A percentile compares a stretch with the other conserved stretches of the same genome.
These are phyloP conservation scores for Blastomyces gilchristii DNA, from an alignment of 2,329 filamentous ascomycete genomes.

Conservation along the genomic window DNA sequence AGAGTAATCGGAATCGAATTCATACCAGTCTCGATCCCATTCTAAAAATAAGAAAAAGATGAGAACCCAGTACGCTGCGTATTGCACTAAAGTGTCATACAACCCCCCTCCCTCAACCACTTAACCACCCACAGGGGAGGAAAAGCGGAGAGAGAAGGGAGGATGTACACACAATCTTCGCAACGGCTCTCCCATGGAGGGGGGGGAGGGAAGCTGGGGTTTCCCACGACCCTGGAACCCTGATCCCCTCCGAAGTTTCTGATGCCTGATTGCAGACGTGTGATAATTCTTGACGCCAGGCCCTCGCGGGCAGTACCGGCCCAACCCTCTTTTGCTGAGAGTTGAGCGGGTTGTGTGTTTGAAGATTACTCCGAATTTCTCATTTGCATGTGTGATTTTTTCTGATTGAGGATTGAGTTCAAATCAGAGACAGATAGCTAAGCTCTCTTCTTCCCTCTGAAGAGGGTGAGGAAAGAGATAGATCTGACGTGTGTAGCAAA, in stretches of 20 bases:
- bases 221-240: slow-evolving; percentile 16
- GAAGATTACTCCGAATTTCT: slow-evolving; percentile 99
- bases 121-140: not conserved
- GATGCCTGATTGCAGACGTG: slow-evolving; percentile 79
- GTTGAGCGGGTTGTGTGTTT: slow-evolving; percentile 38
- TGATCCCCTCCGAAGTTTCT: slow-evolving; percentile 67
- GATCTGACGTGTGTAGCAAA: slow-evolving; percentile 72
- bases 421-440: not conserved
- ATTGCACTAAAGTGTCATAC: slow-evolving; percentile 85
- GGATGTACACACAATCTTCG: slow-evolving; percentile 71
- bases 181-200: slow-evolving; percentile 85
- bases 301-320: slow-evolving; percentile 66
- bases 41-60: slow-evolving; percentile 30
- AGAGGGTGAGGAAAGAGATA: slow-evolving; percentile 3
- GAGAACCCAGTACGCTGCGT: slow-evolving; percentile 58
- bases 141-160: slow-evolving; percentile 1
- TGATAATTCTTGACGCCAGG: slow-evolving; percentile 56
- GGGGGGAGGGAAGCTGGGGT: slow-evolving; percentile 21
- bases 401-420: slow-evolving; percentile 4
- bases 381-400: slow-evolving; percentile 56
- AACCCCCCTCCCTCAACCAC: not conserved
- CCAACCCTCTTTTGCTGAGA: slow-evolving; percentile 28
- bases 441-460: not conserved
- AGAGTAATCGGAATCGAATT: slow-evolving; percentile 92
- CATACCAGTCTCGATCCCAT: slow-evolving; percentile 40